Base-by-base conservation (phyloP, 257 asterid species). In the Penstemon davidsonii region DNA sequence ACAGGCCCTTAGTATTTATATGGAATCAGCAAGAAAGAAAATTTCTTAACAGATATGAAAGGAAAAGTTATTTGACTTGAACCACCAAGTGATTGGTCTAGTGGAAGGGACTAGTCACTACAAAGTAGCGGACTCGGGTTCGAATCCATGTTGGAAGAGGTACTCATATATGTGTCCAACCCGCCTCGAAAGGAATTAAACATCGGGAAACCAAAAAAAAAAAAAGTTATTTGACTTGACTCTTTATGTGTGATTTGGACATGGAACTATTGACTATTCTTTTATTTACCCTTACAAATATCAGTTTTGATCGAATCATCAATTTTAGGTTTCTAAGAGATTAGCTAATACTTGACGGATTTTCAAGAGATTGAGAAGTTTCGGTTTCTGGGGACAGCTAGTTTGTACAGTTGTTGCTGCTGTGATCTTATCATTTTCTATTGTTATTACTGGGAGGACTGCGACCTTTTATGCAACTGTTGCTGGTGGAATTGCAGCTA, bases 381-480 rank as follows among this genome's bases (percentile, higher is more conserved):
- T 94, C 8, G 99, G 98, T 13, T 91, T 94, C 69, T 94, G 98
- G 99, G 92, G 95, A 66, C 96, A 94, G 81, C 88, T 94, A 43
- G 81, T 94, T 55, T 84, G 86, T 80, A 94, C 97, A 0, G 60
- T 88, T 67, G 96, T 88, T 65, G 74, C 96, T 37, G 96, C 97
- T 5, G 96, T 86, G 52, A 88, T 94, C 79, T 96, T 94, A 63
- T 91, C 99, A 5, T 94, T 91, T 82, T 87, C 97, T 11, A 62
- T 81, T 55, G 81, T 85, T 64, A 75, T 88, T 50, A 85, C 95
- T 3, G 99, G 99, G 79, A 87, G 81, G 79, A 78, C 96, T 36
- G 86, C 82, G 69, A 91, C 99, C 13, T 88, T 94, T 74, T 94
- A 91, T 70, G 73, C 98, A 11, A 94, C 98, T 15, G 18, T 15